phyloP scores from a whole-genome alignment of 805 yeast genomes.

The Maudiozyma barnettii region DNA sequence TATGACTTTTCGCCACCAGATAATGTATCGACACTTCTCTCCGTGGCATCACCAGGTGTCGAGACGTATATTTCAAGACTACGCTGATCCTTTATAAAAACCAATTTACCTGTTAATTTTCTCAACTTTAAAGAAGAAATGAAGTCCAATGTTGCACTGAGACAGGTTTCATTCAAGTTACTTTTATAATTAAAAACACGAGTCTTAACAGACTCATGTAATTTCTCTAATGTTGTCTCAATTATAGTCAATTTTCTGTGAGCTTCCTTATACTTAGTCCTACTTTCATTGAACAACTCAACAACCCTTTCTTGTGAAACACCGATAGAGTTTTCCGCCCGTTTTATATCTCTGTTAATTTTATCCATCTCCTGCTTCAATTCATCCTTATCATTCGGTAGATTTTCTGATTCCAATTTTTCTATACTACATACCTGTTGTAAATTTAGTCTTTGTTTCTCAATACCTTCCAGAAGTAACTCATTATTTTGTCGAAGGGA shows the following conservation, averaged over 20 bases:
- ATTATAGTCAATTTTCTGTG: constrained; percentile 32
- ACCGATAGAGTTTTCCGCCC: constrained; percentile 46
- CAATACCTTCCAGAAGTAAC: constrained; percentile 23
- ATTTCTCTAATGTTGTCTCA: constrained; percentile 24
- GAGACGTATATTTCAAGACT: constrained; percentile 51
- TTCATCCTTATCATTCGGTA: constrained; percentile 37
- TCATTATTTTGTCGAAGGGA: constrained; percentile 20
- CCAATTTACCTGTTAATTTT: constrained; percentile 64
- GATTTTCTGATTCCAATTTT: constrained; percentile 33
- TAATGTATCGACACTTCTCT: constrained; percentile 67
- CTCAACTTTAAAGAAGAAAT: constrained; percentile 52
- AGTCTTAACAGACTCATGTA: constrained; percentile 33
- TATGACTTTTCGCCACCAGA: constrained; percentile 97
- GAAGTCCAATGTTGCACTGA: constrained; percentile 46
- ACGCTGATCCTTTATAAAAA: constrained; percentile 46
- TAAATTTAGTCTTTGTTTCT: constrained; percentile 27
- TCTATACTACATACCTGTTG: constrained; percentile 38
- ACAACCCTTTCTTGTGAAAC: constrained; percentile 48
- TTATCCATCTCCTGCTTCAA: constrained; percentile 41
- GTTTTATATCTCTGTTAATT: constrained; percentile 38
- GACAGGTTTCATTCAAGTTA: constrained; percentile 34
- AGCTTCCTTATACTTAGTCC: constrained; percentile 36
- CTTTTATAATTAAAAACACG: constrained; percentile 36
- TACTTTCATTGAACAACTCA: constrained; percentile 36
- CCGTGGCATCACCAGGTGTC: constrained; percentile 47